These are phyloP conservation scores for Chenopodium berlandieri DNA, from an alignment of 148 eudicot genomes.

Conservation along the genomic window DNA sequence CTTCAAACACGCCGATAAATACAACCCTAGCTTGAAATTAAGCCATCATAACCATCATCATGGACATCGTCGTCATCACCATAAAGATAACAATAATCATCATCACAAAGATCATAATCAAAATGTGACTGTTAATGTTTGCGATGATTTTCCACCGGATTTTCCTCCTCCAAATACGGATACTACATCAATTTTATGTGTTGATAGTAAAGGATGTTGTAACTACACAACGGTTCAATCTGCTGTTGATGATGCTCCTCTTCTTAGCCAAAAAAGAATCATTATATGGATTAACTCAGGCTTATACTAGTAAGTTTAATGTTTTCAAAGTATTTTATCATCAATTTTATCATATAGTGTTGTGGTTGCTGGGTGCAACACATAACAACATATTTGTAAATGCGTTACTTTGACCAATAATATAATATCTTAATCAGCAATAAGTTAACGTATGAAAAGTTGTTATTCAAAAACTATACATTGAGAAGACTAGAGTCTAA, in stretches of 20 bases:
- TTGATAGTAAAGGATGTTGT: conserved; percentile 89
- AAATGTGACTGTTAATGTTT: conserved; percentile 26
- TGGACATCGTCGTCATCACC: conserved; percentile 31
- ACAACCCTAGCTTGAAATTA: not conserved
- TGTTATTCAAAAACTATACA: too few relatives aligned
- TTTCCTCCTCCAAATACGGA: conserved; percentile 68
- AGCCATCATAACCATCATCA: conserved; percentile 32
- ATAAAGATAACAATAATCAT: conserved; percentile 21
- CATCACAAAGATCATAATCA: conserved; percentile 4
- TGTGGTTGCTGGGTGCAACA: too few relatives aligned
- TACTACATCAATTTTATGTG: conserved; percentile 61
- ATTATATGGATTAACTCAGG: conserved; percentile 80
- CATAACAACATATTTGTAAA: too few relatives aligned
- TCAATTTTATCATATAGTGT: too few relatives aligned
- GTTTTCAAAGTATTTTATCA: too few relatives aligned
- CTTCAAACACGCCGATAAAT: conserved; percentile 9
- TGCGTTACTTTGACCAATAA: too few relatives aligned
- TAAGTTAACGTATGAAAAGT: too few relatives aligned
- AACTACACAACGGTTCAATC: conserved; percentile 80
- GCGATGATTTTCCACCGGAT: conserved; percentile 72
- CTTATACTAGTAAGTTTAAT: conserved; percentile 61
- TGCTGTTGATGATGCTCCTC: conserved; percentile 66
- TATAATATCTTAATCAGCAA: too few relatives aligned
- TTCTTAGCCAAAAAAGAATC: conserved; percentile 53
- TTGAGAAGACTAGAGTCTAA: too few relatives aligned